These are phyloP conservation scores for Podospora didyma DNA, from an alignment of 495 filamentous ascomycete genomes.

Conservation along the genomic window DNA sequence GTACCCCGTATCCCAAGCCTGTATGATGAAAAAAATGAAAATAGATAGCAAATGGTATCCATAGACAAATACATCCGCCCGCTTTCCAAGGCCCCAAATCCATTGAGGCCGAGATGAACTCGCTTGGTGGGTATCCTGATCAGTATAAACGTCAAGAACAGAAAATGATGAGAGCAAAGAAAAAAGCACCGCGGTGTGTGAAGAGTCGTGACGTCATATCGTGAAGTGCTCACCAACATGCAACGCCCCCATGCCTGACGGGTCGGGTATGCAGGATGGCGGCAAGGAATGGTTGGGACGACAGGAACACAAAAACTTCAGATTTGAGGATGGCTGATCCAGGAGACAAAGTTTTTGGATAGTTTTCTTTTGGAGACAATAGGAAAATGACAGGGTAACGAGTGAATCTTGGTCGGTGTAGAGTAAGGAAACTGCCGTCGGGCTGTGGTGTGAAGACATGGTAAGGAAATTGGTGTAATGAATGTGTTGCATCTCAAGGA, in stretches of 20 bases:
- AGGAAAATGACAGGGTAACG: conserved; percentile 18
- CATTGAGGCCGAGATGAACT: not conserved
- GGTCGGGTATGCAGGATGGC: no score
- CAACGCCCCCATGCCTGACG: not conserved
- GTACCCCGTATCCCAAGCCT: not conserved
- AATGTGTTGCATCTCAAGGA: conserved; percentile 10
- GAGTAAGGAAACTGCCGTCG: conserved; percentile 15
- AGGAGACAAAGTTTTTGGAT: conserved; percentile 5
- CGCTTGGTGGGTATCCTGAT: conserved; percentile 7
- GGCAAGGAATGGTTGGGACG: no score
- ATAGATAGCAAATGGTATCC: not conserved
- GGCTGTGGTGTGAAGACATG: conserved; percentile 4
- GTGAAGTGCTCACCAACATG: not conserved
- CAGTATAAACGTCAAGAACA: conserved; percentile 1
- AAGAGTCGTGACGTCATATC: not conserved
- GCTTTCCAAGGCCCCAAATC: not conserved
- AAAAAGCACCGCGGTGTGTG: not conserved
- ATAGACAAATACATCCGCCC: not conserved
- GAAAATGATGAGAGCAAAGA: not conserved
- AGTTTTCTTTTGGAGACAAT: not conserved
- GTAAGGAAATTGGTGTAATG: conserved; percentile 20
- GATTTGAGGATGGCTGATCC: conserved; percentile 5
- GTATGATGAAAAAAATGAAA: not conserved
- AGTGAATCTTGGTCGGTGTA: conserved; percentile 23
- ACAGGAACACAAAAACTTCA: not conserved